Evolutionary conservation across 148 eudicot species (phyloP).

Genomic region (Bassia scoparia): DNA sequence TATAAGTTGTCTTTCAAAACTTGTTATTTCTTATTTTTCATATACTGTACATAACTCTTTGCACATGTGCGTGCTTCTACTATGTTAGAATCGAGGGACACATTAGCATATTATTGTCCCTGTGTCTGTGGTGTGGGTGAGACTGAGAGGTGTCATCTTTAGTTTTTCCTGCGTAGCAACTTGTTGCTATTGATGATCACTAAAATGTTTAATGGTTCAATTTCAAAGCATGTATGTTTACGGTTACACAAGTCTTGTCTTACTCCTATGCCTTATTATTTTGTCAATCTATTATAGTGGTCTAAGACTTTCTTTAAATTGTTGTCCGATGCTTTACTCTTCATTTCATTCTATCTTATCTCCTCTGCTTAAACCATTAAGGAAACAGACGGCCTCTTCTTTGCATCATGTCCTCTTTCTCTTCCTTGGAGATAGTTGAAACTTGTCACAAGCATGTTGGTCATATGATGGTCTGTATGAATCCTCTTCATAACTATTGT

Average conservation of each 20-base stretch:
- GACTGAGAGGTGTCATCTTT: too few relatives aligned
- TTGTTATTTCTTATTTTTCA: slow-evolving; percentile 1
- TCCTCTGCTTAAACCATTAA: neutral
- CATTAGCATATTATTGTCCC: too few relatives aligned
- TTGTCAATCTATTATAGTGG: neutral
- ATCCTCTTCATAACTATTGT: neutral
- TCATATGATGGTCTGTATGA: neutral
- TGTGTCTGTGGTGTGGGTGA: too few relatives aligned
- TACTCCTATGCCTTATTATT: neutral
- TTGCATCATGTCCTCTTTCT: neutral
- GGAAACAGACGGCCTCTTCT: neutral
- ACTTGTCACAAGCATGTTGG: neutral
- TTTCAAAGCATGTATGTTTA: neutral
- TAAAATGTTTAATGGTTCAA: neutral
- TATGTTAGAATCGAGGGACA: neutral
- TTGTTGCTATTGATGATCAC: neutral
- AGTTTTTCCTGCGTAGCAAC: too few relatives aligned
- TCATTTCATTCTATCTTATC: neutral
- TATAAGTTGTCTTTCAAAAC: neutral
- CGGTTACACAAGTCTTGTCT: neutral
- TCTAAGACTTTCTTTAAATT: neutral
- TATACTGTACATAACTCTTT: neutral
- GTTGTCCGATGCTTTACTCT: neutral
- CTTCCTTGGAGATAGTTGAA: neutral
- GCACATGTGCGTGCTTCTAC: neutral